A percentile compares a stretch with the other conserved stretches of the same genome.
These are phyloP conservation scores for Blastobotrys chiropterorum DNA, from an alignment of 805 yeast species.

Conservation along the genomic window DNA sequence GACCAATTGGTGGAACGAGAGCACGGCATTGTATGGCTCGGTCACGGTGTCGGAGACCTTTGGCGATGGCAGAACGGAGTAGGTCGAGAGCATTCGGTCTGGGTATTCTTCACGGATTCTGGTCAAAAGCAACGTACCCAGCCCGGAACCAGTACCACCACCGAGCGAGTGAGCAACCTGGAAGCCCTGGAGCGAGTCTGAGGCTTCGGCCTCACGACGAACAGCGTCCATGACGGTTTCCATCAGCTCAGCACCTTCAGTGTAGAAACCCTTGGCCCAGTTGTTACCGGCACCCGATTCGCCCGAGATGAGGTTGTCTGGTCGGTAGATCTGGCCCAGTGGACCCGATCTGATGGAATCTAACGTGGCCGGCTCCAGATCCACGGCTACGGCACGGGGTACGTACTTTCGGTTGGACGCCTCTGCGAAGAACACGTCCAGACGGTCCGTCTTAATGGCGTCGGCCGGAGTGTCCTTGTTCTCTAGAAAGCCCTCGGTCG, in stretches of 20 bases:
- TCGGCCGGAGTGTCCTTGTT: slow-evolving; percentile 9
- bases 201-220: slow-evolving; percentile 90
- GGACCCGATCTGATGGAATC: slow-evolving; percentile 75
- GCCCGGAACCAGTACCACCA: slow-evolving; percentile 97
- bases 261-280: slow-evolving; percentile 97
- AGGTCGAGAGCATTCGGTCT: slow-evolving; percentile 95
- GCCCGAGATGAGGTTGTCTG: slow-evolving; percentile 85
- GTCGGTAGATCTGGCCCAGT: slow-evolving; percentile 82
- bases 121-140: slow-evolving; percentile 86
- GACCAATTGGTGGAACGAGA: slow-evolving; percentile 87
- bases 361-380: slow-evolving; percentile 91
- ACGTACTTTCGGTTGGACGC: slow-evolving; percentile 84
- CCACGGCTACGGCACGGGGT: slow-evolving; percentile 91
- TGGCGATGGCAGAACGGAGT: slow-evolving; percentile 92
- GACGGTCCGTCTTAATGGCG: slow-evolving; percentile 37
- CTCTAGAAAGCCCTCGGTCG: slow-evolving; percentile 28
- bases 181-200: slow-evolving; percentile 93
- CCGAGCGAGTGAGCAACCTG: slow-evolving; percentile 80
- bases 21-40: slow-evolving; percentile 91
- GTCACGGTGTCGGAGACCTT: slow-evolving; percentile 89
- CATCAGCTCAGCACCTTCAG: slow-evolving; percentile 93
- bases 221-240: slow-evolving; percentile 88
- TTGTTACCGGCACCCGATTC: slow-evolving; percentile 94
- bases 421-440: slow-evolving; percentile 76
- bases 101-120: slow-evolving; percentile 89